These are phyloP conservation scores for Suhomyces wounanorum DNA, from an alignment of 1,139 yeast genomes.

Conservation along the genomic window DNA sequence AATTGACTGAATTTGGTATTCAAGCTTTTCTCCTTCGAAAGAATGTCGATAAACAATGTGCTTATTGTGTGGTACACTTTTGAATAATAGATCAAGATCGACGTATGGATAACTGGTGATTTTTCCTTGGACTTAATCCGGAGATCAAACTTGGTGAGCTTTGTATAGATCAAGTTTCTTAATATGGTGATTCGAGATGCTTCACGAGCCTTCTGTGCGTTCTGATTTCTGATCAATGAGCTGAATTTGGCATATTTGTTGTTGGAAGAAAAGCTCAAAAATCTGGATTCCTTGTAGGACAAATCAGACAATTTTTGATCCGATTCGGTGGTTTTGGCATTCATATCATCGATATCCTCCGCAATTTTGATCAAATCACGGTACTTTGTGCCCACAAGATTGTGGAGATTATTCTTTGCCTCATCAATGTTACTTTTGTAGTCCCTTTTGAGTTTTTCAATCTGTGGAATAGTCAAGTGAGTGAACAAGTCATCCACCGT, in stretches of 20 bases:
- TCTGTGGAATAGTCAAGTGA: constrained; percentile 35
- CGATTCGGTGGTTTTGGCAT: constrained; percentile 34
- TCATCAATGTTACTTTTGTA: constrained; percentile 29
- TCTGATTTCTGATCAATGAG: constrained; percentile 18
- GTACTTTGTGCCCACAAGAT: constrained; percentile 64
- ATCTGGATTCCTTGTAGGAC: constrained; percentile 35
- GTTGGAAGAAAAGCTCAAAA: constrained; percentile 29
- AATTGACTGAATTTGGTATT: constrained; percentile 23
- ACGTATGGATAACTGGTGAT: constrained; percentile 25
- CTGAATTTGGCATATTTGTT: constrained; percentile 27
- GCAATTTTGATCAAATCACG: constrained; percentile 69
- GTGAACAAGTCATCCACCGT: constrained; percentile 42
- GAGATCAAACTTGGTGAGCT: constrained; percentile 29
- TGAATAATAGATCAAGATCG: constrained; percentile 36
- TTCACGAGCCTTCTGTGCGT: constrained; percentile 17
- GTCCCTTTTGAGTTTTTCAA: constrained; percentile 34
- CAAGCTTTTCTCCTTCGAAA: constrained; percentile 21
- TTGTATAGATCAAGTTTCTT: constrained; percentile 32
- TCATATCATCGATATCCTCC: constrained; percentile 63
- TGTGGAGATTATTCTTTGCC: constrained; percentile 45
- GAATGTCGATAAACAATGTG: constrained; percentile 23
- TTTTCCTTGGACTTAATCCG: constrained; percentile 16
- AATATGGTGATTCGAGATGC: constrained; percentile 25
- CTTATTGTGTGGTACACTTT: constrained; percentile 39
- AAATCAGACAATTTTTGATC: constrained; percentile 34